Conservation (phyloP, 1,139 yeast genomes). For the Trichomonascaceae sp. region DNA sequence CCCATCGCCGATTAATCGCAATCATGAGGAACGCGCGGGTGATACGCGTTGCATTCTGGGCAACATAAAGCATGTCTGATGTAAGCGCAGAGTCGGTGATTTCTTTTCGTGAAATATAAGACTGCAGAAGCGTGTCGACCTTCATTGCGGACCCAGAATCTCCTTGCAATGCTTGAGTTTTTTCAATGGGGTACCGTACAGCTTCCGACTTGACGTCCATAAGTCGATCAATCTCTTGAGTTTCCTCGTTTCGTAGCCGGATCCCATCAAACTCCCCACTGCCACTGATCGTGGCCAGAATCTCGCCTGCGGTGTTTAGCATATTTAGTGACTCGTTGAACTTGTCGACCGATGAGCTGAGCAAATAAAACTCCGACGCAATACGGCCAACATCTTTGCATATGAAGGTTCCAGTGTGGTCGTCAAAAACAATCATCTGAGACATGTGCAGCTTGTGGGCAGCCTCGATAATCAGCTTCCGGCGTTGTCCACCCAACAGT, state of each 20-base stretch:
- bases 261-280: constrained; percentile 90
- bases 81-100: constrained; percentile 65
- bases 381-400: constrained; percentile 88
- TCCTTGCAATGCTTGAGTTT: constrained; percentile 24
- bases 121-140: constrained; percentile 76
- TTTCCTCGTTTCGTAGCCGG: constrained; percentile 80
- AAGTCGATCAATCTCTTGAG: constrained; percentile 51
- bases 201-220: constrained; percentile 35
- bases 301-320: constrained; percentile 82
- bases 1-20: constrained; percentile 86
- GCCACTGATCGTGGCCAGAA: constrained; percentile 78
- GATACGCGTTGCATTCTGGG: constrained; percentile 89
- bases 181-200: constrained; percentile 23
- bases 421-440: constrained; percentile 92
- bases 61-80: constrained; percentile 86
- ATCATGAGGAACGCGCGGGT: constrained; percentile 80
- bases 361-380: constrained; percentile 84
- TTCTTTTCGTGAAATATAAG: constrained; percentile 65
- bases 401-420: constrained; percentile 62
- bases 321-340: constrained; percentile 81
- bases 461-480: constrained; percentile 63
- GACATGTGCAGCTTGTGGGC: constrained; percentile 70
- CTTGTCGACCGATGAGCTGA: constrained; percentile 76
- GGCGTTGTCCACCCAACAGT: constrained; percentile 53
- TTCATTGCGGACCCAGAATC: constrained; percentile 58